These are phyloP conservation scores for Chaetomidium leptoderma DNA, from an alignment of 495 filamentous ascomycete genomes.

Conservation along the genomic window DNA sequence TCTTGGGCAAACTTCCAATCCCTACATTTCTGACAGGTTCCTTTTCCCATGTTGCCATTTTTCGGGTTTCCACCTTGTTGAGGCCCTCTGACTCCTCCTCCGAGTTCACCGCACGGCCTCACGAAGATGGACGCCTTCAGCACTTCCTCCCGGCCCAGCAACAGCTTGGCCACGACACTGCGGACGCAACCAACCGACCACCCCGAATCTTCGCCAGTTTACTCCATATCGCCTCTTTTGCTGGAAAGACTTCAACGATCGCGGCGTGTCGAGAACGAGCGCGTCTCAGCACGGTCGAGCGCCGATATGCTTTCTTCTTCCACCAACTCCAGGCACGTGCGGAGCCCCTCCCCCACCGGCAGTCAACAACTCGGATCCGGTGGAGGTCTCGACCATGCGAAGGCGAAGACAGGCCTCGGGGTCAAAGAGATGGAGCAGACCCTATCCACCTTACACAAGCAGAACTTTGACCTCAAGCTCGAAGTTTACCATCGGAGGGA, in stretches of 20 bases:
- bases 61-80: background rate
- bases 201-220: conserved; percentile 23
- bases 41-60: background rate
- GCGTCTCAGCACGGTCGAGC: conserved; percentile 34
- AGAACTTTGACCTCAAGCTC: conserved; percentile 88
- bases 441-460: conserved; percentile 64
- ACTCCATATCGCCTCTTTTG: conserved; percentile 42
- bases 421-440: conserved; percentile 48
- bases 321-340: conserved; percentile 22
- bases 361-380: conserved; percentile 35
- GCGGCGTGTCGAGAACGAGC: conserved; percentile 45
- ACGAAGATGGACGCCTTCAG: conserved; percentile 26
- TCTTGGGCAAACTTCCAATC: background rate
- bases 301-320: conserved; percentile 34
- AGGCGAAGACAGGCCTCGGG: conserved; percentile 41
- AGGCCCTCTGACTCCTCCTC: background rate
- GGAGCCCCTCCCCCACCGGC: conserved; percentile 34
- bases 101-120: conserved; percentile 20
- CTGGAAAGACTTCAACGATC: conserved; percentile 50
- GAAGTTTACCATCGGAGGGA: conserved; percentile 73
- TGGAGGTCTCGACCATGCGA: conserved; percentile 31
- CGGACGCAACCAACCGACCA: conserved; percentile 20
- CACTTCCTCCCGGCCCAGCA: background rate
- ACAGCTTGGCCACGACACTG: conserved; percentile 1
- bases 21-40: background rate